A percentile compares a stretch with the other conserved stretches of the same genome.
These are phyloP conservation scores for Gomphus sp. DNA, from an alignment of 1,284 basidiomycete genomes.

Conservation along the genomic window DNA sequence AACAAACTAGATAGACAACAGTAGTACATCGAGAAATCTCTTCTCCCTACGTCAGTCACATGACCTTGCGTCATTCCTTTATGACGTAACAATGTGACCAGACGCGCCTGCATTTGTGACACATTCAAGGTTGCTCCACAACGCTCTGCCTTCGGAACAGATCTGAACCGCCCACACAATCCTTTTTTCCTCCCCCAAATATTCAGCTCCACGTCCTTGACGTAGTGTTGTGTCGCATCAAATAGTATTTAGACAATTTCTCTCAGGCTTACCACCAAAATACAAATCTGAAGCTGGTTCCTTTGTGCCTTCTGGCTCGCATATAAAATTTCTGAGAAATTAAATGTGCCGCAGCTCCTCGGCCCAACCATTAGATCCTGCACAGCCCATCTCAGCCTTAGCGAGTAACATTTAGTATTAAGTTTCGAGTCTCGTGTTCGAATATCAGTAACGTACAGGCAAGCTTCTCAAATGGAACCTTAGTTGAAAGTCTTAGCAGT, in stretches of 20 bases:
- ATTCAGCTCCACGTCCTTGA: no score
- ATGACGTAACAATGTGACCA: not conserved
- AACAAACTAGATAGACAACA: not conserved
- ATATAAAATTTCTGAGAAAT: no score
- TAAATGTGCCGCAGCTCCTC: not conserved
- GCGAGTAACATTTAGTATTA: not conserved
- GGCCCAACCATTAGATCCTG: not conserved
- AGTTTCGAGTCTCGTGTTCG: not conserved
- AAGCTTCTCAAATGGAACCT: not conserved
- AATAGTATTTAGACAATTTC: no score
- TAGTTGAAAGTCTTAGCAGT: not conserved
- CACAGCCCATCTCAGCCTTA: not conserved
- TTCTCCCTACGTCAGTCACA: not conserved
- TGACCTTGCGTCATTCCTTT: not conserved
- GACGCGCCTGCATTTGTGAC: not conserved
- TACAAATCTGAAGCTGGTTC: no score
- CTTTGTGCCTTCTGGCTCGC: no score
- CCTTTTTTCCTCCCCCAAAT: no score
- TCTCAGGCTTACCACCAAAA: no score
- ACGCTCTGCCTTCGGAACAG: no score
- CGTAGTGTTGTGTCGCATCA: no score
- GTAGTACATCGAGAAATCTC: no score
- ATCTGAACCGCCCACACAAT: no score
- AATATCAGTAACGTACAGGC: not conserved
- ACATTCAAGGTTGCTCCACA: not conserved